A percentile compares a stretch with the other conserved stretches of the same genome.
phyloP scores from a whole-genome alignment of 108 stramenopile genomes.

The Fistulifera pelliculosa region DNA sequence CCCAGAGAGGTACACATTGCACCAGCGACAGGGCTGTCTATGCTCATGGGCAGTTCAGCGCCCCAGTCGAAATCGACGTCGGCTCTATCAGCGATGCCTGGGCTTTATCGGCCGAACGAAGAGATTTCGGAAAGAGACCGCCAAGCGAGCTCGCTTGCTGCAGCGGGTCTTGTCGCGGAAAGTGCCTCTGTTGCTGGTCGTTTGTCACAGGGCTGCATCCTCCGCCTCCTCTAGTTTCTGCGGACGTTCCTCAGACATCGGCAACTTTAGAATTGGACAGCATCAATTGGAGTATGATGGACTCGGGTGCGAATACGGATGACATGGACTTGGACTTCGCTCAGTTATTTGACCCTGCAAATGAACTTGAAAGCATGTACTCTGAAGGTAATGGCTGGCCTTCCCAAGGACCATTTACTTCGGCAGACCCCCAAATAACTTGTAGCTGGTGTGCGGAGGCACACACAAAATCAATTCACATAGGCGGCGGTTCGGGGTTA shows the following conservation, averaged over 20 bases:
- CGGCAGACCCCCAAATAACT: too few relatives aligned
- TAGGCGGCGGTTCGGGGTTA: too few relatives aligned
- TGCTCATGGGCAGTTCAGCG: constrained; percentile 1
- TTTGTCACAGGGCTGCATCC: neutral
- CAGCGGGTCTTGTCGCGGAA: constrained; percentile 76
- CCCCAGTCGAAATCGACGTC: too few relatives aligned
- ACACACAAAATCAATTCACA: too few relatives aligned
- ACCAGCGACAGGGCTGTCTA: constrained; percentile 1
- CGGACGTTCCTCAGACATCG: neutral
- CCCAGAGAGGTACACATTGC: neutral
- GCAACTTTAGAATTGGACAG: constrained; percentile 7
- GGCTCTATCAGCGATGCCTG: too few relatives aligned
- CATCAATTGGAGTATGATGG: constrained; percentile 34
- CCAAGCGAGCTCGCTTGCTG: constrained; percentile 78
- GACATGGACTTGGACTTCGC: constrained; percentile 80
- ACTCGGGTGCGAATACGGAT: constrained; percentile 1
- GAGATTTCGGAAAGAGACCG: constrained; percentile 72
- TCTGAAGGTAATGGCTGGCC: constrained; percentile 6
- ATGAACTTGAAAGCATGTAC: constrained; percentile 4
- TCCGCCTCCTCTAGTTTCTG: neutral
- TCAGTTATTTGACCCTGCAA: constrained; percentile 62
- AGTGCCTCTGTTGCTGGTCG: constrained; percentile 6
- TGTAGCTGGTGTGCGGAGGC: too few relatives aligned
- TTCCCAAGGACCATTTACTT: neutral
- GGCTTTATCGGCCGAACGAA: constrained; percentile 18